Evolutionary conservation across 495 filamentous ascomycete genomes (phyloP).

Genomic region (Aspergillus incahuasiensis): DNA sequence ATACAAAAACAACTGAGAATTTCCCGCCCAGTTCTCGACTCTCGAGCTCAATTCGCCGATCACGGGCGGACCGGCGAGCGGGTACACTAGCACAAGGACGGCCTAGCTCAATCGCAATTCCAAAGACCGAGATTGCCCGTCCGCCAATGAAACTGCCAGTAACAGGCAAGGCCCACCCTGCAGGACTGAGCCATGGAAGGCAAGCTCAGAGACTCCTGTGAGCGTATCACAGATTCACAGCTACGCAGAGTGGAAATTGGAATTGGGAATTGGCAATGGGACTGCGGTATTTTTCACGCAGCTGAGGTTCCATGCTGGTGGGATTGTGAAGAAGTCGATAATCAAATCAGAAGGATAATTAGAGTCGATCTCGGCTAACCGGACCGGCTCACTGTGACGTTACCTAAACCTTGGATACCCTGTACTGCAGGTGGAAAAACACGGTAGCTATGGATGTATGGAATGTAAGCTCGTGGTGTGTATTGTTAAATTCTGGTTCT

Average conservation of each 20-base stretch:
- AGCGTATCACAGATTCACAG: too few relatives aligned
- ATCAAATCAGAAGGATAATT: too few relatives aligned
- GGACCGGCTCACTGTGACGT: background rate
- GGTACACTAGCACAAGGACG: slow-evolving; percentile 24
- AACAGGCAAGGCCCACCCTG: background rate
- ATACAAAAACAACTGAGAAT: background rate
- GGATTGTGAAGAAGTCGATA: background rate
- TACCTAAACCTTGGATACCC: background rate
- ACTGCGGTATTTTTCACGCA: background rate
- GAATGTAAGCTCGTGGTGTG: too few relatives aligned
- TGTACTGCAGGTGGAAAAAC: too few relatives aligned
- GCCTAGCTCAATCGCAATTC: slow-evolving; percentile 2
- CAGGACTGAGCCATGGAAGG: too few relatives aligned
- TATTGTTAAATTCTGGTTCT: too few relatives aligned
- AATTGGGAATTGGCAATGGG: too few relatives aligned
- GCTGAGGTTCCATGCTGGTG: background rate
- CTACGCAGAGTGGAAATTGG: too few relatives aligned
- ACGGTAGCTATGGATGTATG: too few relatives aligned
- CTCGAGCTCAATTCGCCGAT: slow-evolving; percentile 12
- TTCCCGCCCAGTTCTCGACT: background rate
- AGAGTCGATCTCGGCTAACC: too few relatives aligned
- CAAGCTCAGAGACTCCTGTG: too few relatives aligned
- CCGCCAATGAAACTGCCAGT: slow-evolving; percentile 25
- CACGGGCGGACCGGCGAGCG: slow-evolving; percentile 25
- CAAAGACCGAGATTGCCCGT: slow-evolving; percentile 35